phyloP scores from a whole-genome alignment of 306 rosid species.

The Betula pendula region DNA sequence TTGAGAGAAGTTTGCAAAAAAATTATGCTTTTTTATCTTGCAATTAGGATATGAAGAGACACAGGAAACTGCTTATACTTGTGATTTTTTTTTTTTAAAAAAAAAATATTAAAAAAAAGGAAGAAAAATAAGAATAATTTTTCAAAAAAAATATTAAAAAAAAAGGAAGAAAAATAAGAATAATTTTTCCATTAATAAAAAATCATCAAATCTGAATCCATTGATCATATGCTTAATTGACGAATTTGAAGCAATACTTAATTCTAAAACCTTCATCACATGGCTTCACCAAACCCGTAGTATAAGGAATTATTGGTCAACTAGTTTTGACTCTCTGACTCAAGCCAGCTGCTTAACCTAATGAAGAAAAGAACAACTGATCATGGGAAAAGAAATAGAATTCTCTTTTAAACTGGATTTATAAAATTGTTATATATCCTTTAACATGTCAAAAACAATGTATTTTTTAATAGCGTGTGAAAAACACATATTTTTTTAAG shows the following conservation, averaged over 20 bases:
- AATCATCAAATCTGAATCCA: background rate
- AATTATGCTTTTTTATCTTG: too few species aligned
- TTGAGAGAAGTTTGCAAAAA: background rate
- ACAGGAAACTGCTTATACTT: too few species aligned
- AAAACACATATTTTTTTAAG: too few species aligned
- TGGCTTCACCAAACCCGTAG: background rate
- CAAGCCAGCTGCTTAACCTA: background rate
- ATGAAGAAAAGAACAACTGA: background rate
- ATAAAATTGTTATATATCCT: too few species aligned
- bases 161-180: background rate
- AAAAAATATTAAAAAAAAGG: too few species aligned
- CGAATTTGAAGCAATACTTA: background rate
- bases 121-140: too few species aligned
- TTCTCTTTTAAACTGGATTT: background rate
- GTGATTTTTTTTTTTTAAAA: too few species aligned
- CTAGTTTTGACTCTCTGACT: background rate
- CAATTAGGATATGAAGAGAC: too few species aligned
- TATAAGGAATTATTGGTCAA: background rate
- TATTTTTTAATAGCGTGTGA: too few species aligned
- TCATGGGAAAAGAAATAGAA: background rate
- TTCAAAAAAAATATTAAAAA: too few species aligned
- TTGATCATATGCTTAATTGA: background rate
- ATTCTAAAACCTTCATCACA: background rate
- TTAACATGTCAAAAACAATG: too few species aligned
- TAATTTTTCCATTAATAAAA: background rate